Base-by-base conservation (phyloP, 169 alveolate species). In the Theileria annulata region DNA sequence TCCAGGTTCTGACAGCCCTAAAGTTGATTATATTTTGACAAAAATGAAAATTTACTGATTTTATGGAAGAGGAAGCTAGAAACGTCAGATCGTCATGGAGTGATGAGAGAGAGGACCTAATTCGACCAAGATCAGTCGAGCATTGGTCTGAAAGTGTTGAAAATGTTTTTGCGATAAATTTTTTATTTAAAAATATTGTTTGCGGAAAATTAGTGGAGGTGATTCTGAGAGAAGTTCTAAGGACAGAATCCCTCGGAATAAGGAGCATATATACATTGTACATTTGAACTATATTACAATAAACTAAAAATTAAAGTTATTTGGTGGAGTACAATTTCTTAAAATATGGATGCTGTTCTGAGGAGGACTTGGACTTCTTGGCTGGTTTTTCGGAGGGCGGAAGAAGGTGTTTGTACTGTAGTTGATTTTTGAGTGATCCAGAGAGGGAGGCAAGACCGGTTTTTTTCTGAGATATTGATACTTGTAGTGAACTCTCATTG, bases 281-380 rank as follows among this genome's bases (percentile, higher is more conserved):
- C 25, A 63, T 13, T 56, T 63, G 48, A 21, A 28, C 71, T 28
- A 63, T 28, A 17, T 28, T 28, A 28, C 48, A 63, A 17, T 6
- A 23, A 63, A 9, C 49, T 58, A 28, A 23, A 21, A 63, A 15
- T 69, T n/a, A 27, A 27, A 56, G 15, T 60, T 47, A 70, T 0
- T 6, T 75, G 13, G 68, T 27, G 23, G 88, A 59, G 77, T 73
- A 80, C 51, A 80, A 80, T 63, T 74, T 80, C 77, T 77, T 59
- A 71, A 80, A 80, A 59, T 72, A 70, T 21, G 88, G 88, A 73
- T 80, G 88, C 54, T 80, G 88, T 67, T 67, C 77, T 23, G 72
- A 33, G 31, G 33, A 23, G 13, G 27, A 25, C 47, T 71, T 33
- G 30, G 71, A 4, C 70, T 30, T 76, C 75, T 74, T 85, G 69